Percentiles rank a stretch among this genome's conserved stretches.
Conservation (phyloP, 2,329 filamentous ascomycete species). For the Scleromitrula shiraiana region DNA sequence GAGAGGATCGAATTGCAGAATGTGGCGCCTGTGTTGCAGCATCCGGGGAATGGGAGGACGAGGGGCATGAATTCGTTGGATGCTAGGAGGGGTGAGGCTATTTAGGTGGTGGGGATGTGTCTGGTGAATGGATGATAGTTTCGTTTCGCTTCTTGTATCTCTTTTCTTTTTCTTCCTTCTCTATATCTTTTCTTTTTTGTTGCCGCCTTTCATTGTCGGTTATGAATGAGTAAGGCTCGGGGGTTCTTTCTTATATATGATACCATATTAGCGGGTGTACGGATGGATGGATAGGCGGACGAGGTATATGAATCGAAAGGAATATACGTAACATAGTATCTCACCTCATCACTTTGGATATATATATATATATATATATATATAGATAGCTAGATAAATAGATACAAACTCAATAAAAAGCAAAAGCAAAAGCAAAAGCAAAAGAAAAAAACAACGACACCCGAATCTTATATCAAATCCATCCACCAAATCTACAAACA, state of each 20-base stretch:
- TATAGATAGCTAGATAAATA: not conserved
- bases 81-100: constrained; percentile 15
- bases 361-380: not conserved
- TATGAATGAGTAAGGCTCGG: too few species aligned
- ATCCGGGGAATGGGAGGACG: constrained; percentile 21
- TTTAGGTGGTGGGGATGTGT: constrained; percentile 1
- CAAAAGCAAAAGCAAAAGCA: not conserved
- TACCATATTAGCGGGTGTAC: not conserved
- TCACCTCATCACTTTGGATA: not conserved
- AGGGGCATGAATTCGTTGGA: constrained; percentile 16
- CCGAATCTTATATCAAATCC: too few species aligned
- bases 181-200: not conserved
- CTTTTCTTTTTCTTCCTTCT: not conserved
- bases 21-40: constrained; percentile 21
- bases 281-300: not conserved
- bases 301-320: not conserved
- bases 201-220: too few species aligned
- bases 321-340: not conserved
- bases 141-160: not conserved
- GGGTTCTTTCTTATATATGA: too few species aligned
- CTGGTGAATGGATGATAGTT: too few species aligned
- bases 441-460: too few species aligned
- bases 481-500: too few species aligned
- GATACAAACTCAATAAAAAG: not conserved
- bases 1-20: constrained; percentile 24